A percentile compares a stretch with the other conserved stretches of the same genome.
Evolutionary conservation across 306 rosid genomes (phyloP).

Genomic region (Cyamopsis tetragonoloba): DNA sequence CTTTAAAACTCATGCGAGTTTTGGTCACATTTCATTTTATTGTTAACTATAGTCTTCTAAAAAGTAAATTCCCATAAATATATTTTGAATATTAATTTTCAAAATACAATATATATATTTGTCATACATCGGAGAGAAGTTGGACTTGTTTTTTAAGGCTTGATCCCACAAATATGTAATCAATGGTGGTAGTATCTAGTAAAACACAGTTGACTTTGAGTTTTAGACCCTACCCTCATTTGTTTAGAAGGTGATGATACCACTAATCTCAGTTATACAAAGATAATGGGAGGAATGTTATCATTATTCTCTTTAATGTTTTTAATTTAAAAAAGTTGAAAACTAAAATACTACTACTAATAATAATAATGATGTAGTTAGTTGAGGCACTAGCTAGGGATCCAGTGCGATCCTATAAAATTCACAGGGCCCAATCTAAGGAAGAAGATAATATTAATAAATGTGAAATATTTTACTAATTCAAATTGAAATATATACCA

Average conservation of each 20-base stretch:
- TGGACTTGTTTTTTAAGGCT: too few relatives aligned
- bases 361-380: conserved; percentile 17
- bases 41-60: too few relatives aligned
- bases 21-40: too few relatives aligned
- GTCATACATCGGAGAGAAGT: too few relatives aligned
- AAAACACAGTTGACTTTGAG: conserved; percentile 22
- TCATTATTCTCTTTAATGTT: background rate
- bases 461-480: conserved; percentile 13
- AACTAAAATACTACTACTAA: background rate
- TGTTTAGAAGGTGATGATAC: background rate
- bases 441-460: conserved; percentile 26
- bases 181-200: background rate
- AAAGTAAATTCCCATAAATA: too few relatives aligned
- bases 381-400: conserved; percentile 29
- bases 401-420: conserved; percentile 29
- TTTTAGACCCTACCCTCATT: background rate
- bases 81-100: too few relatives aligned
- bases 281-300: background rate
- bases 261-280: background rate
- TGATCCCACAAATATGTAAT: background rate
- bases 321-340: background rate
- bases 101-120: too few relatives aligned
- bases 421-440: background rate
- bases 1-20: too few relatives aligned
- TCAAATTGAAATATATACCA: too few relatives aligned